Percentiles rank a stretch among this genome's conserved stretches.
Evolutionary conservation across 2,329 filamentous ascomycete genomes (phyloP).

Genomic region (Alternaria ethzedia): DNA sequence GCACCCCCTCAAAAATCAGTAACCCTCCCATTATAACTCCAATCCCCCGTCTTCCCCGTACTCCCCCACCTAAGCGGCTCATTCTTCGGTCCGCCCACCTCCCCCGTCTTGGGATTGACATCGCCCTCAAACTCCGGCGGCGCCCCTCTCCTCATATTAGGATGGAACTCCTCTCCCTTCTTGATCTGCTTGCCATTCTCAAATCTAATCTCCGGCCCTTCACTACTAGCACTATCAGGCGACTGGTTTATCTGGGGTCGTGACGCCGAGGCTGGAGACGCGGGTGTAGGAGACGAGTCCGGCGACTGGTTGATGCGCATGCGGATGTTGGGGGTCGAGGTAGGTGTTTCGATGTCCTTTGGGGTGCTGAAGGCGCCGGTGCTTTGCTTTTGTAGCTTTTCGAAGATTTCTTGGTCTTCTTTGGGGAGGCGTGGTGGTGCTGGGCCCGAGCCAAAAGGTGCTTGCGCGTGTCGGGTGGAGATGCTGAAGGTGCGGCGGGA

Average conservation of each 20-base stretch:
- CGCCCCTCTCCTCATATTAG: slow-evolving; percentile 75
- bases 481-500: slow-evolving; percentile 29
- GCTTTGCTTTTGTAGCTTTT: slow-evolving; percentile 78
- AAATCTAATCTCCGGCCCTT: slow-evolving; percentile 19
- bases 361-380: slow-evolving; percentile 79
- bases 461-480: slow-evolving; percentile 12
- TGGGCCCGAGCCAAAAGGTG: slow-evolving; percentile 57
- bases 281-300: slow-evolving; percentile 12
- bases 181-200: slow-evolving; percentile 51
- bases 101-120: slow-evolving; percentile 88
- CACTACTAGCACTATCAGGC: slow-evolving; percentile 4
- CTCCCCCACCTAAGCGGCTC: slow-evolving; percentile 89
- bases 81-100: slow-evolving; percentile 96
- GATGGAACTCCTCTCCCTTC: slow-evolving; percentile 70
- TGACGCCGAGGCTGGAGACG: neutral
- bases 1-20: slow-evolving; percentile 73
- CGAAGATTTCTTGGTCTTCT: slow-evolving; percentile 88
- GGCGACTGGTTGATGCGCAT: slow-evolving; percentile 46
- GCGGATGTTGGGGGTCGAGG: slow-evolving; percentile 23
- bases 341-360: slow-evolving; percentile 38
- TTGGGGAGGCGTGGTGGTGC: slow-evolving; percentile 85
- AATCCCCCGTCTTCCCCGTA: slow-evolving; percentile 70
- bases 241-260: slow-evolving; percentile 20
- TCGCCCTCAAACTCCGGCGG: slow-evolving; percentile 94
- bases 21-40: slow-evolving; percentile 94